A percentile compares a stretch with the other conserved stretches of the same genome.
Conservation (phyloP, 1,284 basidiomycete genomes). For the Schizophyllum amplum region DNA sequence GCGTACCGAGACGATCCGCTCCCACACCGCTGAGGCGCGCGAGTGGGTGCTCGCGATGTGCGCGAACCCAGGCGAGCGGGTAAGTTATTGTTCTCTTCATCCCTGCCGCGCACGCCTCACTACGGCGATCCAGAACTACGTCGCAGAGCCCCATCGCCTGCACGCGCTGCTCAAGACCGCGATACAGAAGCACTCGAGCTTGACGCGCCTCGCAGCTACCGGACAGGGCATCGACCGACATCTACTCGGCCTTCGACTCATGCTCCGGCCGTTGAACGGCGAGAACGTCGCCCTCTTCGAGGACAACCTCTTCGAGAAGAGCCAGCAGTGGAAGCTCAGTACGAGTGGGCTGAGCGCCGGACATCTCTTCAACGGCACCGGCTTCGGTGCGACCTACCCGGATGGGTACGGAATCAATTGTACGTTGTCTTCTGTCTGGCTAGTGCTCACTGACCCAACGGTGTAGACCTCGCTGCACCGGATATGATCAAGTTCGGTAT, state of each 20-base stretch:
- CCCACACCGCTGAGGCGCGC: constrained; percentile 70
- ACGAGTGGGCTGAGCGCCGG: constrained; percentile 90
- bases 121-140: neutral
- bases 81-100: neutral
- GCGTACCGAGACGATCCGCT: constrained; percentile 88
- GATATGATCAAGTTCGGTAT: constrained; percentile 89
- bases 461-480: constrained; percentile 74
- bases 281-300: constrained; percentile 51
- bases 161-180: constrained; percentile 60
- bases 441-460: constrained; percentile 6
- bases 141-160: constrained; percentile 23
- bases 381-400: constrained; percentile 73
- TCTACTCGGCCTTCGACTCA: constrained; percentile 76
- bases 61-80: neutral
- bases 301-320: constrained; percentile 72
- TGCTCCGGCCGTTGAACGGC: constrained; percentile 43
- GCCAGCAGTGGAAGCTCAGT: constrained; percentile 85
- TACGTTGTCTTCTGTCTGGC: constrained; percentile 31
- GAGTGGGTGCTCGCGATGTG: constrained; percentile 74
- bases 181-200: constrained; percentile 62
- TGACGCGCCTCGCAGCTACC: constrained; percentile 75
- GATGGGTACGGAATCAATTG: constrained; percentile 94
- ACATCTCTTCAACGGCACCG: constrained; percentile 84
- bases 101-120: neutral
- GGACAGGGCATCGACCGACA: constrained; percentile 92